Evolutionary conservation across 1,284 basidiomycete genomes (phyloP).

Genomic region (Irpex sp.): DNA sequence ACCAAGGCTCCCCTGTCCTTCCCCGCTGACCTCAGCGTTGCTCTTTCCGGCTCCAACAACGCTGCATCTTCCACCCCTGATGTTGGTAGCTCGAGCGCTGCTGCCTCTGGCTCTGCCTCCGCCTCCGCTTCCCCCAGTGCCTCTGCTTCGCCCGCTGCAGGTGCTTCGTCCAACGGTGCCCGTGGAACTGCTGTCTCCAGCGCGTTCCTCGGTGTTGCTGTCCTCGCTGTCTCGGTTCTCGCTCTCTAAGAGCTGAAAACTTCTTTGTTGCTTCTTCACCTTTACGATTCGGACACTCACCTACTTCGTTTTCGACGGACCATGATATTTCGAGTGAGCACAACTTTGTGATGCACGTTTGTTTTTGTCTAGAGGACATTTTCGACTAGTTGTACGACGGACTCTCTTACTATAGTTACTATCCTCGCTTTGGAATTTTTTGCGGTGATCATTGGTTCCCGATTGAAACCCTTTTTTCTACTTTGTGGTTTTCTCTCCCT

Average conservation of each 20-base stretch:
- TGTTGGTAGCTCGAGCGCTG: conserved; percentile 19
- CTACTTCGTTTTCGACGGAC: not conserved
- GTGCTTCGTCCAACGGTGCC: conserved; percentile 39
- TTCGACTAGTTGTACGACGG: not conserved
- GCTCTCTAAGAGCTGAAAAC: conserved; percentile 40
- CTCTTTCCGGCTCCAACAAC: conserved; percentile 11
- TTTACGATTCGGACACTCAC: not conserved
- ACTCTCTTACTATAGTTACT: not conserved
- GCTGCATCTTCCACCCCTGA: conserved; percentile 22
- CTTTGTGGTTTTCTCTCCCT: conserved; percentile 19
- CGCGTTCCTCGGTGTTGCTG: conserved; percentile 45
- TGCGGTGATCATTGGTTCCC: conserved; percentile 3
- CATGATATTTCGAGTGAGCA: not conserved
- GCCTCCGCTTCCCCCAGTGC: conserved; percentile 26
- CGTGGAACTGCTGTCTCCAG: conserved; percentile 45
- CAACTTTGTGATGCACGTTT: not conserved
- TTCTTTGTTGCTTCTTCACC: not conserved
- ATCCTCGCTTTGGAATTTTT: not conserved
- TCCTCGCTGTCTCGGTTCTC: conserved; percentile 50
- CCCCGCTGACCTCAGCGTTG: conserved; percentile 50
- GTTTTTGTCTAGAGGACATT: not conserved
- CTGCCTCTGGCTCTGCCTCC: conserved; percentile 24
- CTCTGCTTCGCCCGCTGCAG: conserved; percentile 19
- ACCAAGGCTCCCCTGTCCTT: conserved; percentile 49
- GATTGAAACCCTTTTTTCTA: not conserved